Base-by-base conservation (phyloP, 352 stramenopile species). In the Lagenidium giganteum region DNA sequence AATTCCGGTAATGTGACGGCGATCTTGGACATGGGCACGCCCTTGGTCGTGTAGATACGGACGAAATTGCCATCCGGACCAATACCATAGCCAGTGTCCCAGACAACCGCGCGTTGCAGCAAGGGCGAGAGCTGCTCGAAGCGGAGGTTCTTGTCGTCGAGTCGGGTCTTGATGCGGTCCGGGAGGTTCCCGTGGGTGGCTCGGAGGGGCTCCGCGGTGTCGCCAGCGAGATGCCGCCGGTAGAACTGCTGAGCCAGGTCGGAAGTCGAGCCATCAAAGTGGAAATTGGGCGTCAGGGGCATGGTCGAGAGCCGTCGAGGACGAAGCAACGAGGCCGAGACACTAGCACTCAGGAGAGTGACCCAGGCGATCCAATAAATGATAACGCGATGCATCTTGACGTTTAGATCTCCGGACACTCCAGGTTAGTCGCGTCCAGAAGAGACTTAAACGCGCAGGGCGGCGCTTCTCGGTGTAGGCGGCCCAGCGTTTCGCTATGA, bases 241-340 rank as follows among this genome's bases (percentile, higher is more conserved):
- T 66, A 66, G 22, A 53, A 54, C 47, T 62, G 57, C 37, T 61
- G 57, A 7, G 57, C 51, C 36, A 66, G 37, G 18, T 66, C 57
- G 2, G 57, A 62, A 2, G 32, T 55, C 17, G 29, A 40, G 37
- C 47, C 47, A 23, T 55, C 51, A 25, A 51, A 66, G 28, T 46
- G 30, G 30, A 61, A 49, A 12, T 23, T 31, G 11, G 49, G 25
- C 22, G 44, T 27, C 27, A 47, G 39, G 8, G 38, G 23, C 13
- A 32, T 48, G 18, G 20, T n/a, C 17, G 21, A 20, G 21, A 42
- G 18, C 26, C 67, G n/a, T 24, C 14, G 1, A 18, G 22, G 0
- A 23, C 14, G 2, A 18, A 25, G 0, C 47, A 51, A 12, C 6
- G 33, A 21, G 9, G 31, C 57, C 3, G 20, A 35, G 31, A 12